Base-by-base conservation (phyloP, 345 rosid genomes). In the Citrus maxima region DNA sequence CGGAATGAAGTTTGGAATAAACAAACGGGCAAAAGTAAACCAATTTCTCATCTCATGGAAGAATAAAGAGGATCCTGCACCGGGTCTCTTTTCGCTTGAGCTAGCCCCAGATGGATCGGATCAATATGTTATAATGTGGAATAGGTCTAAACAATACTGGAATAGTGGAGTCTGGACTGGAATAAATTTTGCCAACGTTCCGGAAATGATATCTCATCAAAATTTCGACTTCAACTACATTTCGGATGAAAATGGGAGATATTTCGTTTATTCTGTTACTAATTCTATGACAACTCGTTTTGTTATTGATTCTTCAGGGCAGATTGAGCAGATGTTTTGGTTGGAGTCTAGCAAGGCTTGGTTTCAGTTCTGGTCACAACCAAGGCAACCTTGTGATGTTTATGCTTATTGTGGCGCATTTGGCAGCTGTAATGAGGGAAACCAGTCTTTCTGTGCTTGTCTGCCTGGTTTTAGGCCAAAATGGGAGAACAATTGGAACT, bases 1-100 rank as follows among this genome's bases (percentile, higher is more conserved):
- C 3, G 94, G 97, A 13, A 87, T 85, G 5, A 91, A 85, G 68
- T 8, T 95, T 49, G 87, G 88, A 68, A 74, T 80, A 6, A 77
- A 88, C 80, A 93, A 86, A 77, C 77, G 62, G 55, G 86, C 85
- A 24, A 78, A 76, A 0, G 76, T 22, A 37, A 82, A 77, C 70
- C 88, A 84, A 64, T 77, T 61, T 32, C 88, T 95, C 24, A 78
- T 82, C 14, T 94, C 93, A 1, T 94, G 93, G 97, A 93, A 82
- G 78, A 93, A 76, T 79, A 12, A 1, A 1, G 89, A 88, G 5
- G 91, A 95, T 75, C 95, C 97, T 21, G 82, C 95, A 12, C 87
- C 88, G 6, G 98, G 98, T 77, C 88, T 87, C 66, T 95, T 87
- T 85, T 88, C 98, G 58, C 88, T 93, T 6, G 89, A 86, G 87